Percentiles rank a stretch among this genome's conserved stretches.
Evolutionary conservation across 805 yeast species (phyloP).

Genomic region (Ogataea salicorniae): DNA sequence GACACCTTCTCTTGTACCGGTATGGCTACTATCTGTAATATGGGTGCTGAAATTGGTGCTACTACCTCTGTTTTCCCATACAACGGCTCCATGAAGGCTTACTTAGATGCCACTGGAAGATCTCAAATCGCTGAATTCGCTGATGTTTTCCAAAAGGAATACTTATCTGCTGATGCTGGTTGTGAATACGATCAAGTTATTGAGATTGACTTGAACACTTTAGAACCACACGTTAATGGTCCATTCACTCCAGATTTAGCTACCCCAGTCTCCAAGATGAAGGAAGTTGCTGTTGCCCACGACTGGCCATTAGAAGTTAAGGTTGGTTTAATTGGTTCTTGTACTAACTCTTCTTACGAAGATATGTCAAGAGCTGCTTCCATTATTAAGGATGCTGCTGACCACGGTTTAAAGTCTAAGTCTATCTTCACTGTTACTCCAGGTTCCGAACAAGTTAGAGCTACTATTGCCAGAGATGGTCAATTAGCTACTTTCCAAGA

Average conservation of each 20-base stretch:
- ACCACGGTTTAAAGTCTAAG: conserved; percentile 84
- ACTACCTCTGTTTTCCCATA: conserved; percentile 97
- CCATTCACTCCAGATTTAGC: conserved; percentile 98
- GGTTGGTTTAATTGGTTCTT: conserved; percentile 96
- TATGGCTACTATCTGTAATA: conserved; percentile 99
- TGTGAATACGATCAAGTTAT: conserved; percentile 89
- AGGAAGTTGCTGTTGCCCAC: conserved; percentile 60
- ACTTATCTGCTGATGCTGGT: conserved; percentile 76
- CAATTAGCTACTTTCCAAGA: conserved; percentile 72
- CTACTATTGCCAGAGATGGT: conserved; percentile 95
- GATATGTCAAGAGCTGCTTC: conserved; percentile 97
- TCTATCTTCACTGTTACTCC: conserved; percentile 94
- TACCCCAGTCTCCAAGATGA: conserved; percentile 83
- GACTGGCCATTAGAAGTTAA: conserved; percentile 83
- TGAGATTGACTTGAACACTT: conserved; percentile 78
- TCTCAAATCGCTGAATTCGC: conserved; percentile 80
- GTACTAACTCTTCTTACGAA: conserved; percentile 97
- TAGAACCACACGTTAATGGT: conserved; percentile 96
- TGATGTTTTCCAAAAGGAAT: conserved; percentile 36
- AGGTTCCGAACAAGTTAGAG: conserved; percentile 97
- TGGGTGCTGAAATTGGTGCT: conserved; percentile 99
- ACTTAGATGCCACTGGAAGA: conserved; percentile 80
- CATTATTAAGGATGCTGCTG: conserved; percentile 79
- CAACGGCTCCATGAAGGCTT: conserved; percentile 45
- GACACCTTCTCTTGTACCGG: conserved; percentile 89